Evolutionary conservation across 768 basidiomycete genomes (phyloP).

Genomic region (Boletus huronensis): DNA sequence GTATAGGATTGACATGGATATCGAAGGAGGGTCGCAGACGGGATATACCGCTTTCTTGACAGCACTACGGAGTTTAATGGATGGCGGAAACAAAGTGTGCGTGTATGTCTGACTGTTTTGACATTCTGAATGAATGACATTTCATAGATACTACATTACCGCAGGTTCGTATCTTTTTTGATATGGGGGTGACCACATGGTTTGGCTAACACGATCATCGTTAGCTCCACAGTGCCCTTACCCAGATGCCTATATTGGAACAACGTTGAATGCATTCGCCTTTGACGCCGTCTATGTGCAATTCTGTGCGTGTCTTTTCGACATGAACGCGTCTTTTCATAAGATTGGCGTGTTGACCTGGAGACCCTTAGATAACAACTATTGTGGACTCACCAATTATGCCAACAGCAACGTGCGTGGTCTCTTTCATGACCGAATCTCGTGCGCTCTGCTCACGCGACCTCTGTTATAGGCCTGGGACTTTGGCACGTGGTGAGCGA

Average conservation of each 20-base stretch:
- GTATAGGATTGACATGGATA: conserved; percentile 42
- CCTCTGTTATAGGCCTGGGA: conserved; percentile 41
- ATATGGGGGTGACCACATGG: background rate
- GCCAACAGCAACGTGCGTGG: conserved; percentile 38
- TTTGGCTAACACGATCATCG: background rate
- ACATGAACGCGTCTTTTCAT: background rate
- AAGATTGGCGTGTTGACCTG: conserved; percentile 1
- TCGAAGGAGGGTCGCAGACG: conserved; percentile 40
- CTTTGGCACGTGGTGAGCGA: conserved; percentile 36
- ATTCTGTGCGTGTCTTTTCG: conserved; percentile 33
- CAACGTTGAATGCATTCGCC: conserved; percentile 38
- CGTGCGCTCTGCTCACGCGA: background rate
- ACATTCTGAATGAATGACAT: background rate
- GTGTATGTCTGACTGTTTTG: conserved; percentile 3
- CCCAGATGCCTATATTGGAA: conserved; percentile 44
- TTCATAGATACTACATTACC: conserved; percentile 42
- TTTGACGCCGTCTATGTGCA: conserved; percentile 53
- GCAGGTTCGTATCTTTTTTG: conserved; percentile 27
- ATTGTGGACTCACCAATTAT: conserved; percentile 39
- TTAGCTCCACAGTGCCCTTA: conserved; percentile 44
- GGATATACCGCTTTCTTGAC: conserved; percentile 31
- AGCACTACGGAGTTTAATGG: conserved; percentile 26
- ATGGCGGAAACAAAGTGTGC: conserved; percentile 27
- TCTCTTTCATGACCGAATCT: background rate
- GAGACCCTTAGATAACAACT: conserved; percentile 41